Conservation (phyloP, 2,329 filamentous ascomycete genomes). For the Hypomyces perniciosus region DNA sequence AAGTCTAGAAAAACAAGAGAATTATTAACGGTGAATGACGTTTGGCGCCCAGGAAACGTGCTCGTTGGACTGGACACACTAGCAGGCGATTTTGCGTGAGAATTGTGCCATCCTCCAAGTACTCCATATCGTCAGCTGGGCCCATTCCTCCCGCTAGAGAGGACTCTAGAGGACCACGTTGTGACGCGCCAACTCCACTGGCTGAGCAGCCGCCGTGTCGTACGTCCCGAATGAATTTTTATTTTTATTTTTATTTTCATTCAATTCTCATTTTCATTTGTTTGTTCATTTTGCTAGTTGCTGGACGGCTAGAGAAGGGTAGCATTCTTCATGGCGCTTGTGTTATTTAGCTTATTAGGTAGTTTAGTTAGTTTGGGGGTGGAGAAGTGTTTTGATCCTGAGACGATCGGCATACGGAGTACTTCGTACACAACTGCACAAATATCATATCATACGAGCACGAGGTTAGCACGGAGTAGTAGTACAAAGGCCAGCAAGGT, state of each 20-base stretch:
- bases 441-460: no score
- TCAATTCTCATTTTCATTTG: neutral
- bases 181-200: neutral
- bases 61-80: conserved; percentile 10
- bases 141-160: conserved; percentile 5
- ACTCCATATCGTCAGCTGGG: conserved; percentile 4
- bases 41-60: conserved; percentile 10
- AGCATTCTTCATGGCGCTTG: no score
- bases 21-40: conserved; percentile 8
- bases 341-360: no score
- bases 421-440: no score
- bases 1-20: neutral
- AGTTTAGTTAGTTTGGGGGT: no score
- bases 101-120: conserved; percentile 2
- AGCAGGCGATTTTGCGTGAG: conserved; percentile 8
- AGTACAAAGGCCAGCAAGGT: no score
- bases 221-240: neutral
- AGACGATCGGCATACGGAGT: no score
- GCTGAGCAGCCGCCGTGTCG: neutral
- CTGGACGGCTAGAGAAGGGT: no score
- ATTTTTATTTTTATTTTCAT: neutral
- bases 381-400: no score
- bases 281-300: neutral
- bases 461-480: no score
- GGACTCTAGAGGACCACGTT: neutral